Conservation (phyloP, 106 monocot species). For the Narthecium ossifragum region DNA sequence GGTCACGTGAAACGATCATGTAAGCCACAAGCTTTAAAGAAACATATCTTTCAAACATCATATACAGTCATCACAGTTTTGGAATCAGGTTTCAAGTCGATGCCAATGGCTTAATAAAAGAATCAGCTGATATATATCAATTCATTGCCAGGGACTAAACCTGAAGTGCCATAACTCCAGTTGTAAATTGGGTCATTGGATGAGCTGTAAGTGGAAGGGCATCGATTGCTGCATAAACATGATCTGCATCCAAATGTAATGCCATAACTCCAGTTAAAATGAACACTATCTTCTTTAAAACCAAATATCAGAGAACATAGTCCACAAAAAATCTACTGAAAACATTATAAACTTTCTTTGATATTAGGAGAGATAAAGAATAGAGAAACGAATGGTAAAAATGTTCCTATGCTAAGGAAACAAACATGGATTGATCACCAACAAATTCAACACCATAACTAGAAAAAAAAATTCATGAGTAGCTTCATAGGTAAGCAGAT, state of each 20-base stretch:
- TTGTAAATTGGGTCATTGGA: constrained; percentile 93
- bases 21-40: too few species aligned
- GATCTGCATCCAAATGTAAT: constrained; percentile 40
- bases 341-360: not conserved
- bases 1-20: too few species aligned
- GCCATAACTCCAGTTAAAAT: constrained; percentile 2
- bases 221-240: constrained; percentile 90
- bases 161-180: constrained; percentile 98
- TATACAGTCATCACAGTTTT: too few species aligned
- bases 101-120: too few species aligned
- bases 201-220: constrained; percentile 79
- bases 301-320: not conserved
- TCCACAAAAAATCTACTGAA: not conserved
- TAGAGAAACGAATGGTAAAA: not conserved
- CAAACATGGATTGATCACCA: not conserved
- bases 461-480: too few species aligned
- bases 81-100: too few species aligned
- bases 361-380: not conserved
- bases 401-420: not conserved
- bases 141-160: constrained; percentile 18
- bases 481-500: too few species aligned
- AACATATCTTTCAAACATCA: too few species aligned
- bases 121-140: too few species aligned
- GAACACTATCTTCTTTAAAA: not conserved
- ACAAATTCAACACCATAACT: too few species aligned